Base-by-base conservation (phyloP, 2,329 filamentous ascomycete genomes). In the Rosellinia necatrix region DNA sequence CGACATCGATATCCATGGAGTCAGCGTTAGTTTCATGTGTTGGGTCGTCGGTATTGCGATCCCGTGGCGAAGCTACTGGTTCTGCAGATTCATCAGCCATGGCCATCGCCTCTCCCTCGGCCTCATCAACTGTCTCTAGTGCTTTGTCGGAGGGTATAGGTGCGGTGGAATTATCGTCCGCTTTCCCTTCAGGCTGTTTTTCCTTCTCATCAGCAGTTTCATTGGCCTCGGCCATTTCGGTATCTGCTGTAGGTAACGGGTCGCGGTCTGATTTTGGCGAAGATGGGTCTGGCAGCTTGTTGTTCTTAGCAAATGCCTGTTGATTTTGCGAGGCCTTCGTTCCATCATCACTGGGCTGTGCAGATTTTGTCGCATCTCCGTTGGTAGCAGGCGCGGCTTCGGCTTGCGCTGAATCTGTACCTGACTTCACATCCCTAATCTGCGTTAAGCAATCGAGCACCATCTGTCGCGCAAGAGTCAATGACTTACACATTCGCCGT, bases 401-500 rank as follows among this genome's bases (percentile, higher is more conserved):
- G 12, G 58, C 41, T 48, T 66, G 56, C 3, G 60, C 10, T 9
- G 47, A 22, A 10, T 59, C 59, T 42, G 63, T 56, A 19, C 66
- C 62, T 15, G 59, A 42, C 49, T 61, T 63, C 10, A 37, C 56
- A 54, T 65, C 59, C 19, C 66, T 70, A 34, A 40, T 48, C 17
- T 46, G 10, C 19, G 32, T 40, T 58, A 24, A 57, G 42, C 27
- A 29, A 48, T 12, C 27, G 25, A 32, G 15, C 29, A 38, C 5
- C 6, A 42, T 25, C 12, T 15, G 46, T 32, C 50, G 22, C 22
- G 38, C 19, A 15, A 41, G 29, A 13, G 40, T 22, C 24, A 30
- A 53, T 50, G 68, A 82, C 83, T 81, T 76, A 87, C 84, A 82
- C 82, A 69, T 86, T 84, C 66, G 81, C 62, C 35, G 68, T 66